Percentiles rank a stretch among this genome's conserved stretches.
phyloP scores from a whole-genome alignment of 75 land plant species.

The Isoetes taiwanensis region DNA sequence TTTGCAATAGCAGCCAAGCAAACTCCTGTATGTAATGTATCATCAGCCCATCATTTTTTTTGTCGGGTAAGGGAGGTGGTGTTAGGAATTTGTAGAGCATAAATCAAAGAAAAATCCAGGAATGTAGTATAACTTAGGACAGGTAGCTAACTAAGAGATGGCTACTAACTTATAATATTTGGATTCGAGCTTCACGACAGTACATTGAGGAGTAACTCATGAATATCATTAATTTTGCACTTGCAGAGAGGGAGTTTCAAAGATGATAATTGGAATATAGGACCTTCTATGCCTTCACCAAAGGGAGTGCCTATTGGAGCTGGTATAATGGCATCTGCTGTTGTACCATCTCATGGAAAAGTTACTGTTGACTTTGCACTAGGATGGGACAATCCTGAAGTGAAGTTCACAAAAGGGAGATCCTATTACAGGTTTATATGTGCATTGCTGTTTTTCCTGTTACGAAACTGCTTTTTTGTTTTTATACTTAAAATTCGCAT shows the following conservation, averaged over 20 bases:
- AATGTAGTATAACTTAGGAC: no score
- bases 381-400: background rate
- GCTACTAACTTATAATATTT: no score
- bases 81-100: background rate
- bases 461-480: background rate
- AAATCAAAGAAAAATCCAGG: no score
- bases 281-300: background rate
- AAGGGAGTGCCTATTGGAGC: background rate
- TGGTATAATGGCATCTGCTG: background rate
- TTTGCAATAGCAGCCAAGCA: conserved; percentile 1
- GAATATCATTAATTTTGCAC: no score
- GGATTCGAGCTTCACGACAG: no score
- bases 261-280: background rate
- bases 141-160: no score
- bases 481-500: no score
- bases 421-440: background rate
- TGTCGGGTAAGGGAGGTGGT: background rate
- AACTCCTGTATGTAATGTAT: background rate
- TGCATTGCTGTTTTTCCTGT: background rate
- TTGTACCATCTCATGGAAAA: background rate
- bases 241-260: background rate
- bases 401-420: background rate
- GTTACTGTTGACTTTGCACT: background rate
- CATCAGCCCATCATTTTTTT: background rate
- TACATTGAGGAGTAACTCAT: no score